Evolutionary conservation across 352 stramenopile species (phyloP), one percentile per base, ranked within the genome.

Genomic region (Phytophthora pinifolia): DNA sequence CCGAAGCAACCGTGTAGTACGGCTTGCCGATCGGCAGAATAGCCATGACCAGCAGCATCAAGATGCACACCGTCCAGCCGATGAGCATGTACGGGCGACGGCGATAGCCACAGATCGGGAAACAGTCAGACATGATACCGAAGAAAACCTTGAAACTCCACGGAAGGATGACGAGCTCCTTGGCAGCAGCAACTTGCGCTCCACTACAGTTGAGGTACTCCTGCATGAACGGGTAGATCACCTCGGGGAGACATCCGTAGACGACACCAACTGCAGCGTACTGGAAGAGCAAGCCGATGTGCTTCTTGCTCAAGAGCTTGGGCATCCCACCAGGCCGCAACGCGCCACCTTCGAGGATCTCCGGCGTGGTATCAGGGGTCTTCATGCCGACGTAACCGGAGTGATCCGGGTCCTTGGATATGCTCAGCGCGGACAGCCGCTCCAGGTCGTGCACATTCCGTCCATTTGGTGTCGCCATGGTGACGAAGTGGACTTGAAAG

Each of bases 101-200:
- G 18, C 74, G 74, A 56, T 80, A 82, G 36, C 74, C 74, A 20
- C 61, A 64, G 49, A 86, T 79, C 12, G 74, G 73, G 17, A 58
- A 58, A 30, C 55, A 64, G n/a, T 64, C 55, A 12, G 55, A 64
- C 41, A 64, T 18, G 34, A 64, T 64, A 22, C 55, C 47, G 32
- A 58, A 64, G 41, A 64, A 63, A 9, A 86, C 69, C 58, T 92
- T 84, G 60, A 82, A 78, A 25, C 67, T 81, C 71, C 74, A 84
- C 0, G 70, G 69, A 12, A 84, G 30, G 14, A 61, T 55, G 34
- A 81, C 46, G 0, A 83, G 66, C 36, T 63, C 60, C 14, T 53
- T 58, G 9, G 73, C 73, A 17, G 73, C 65, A 25, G 75, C 60
- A 8, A 72, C 47, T 36, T 79, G 61, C 15, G 70, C 48, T 9